A percentile compares a stretch with the other conserved stretches of the same genome.
Evolutionary conservation across 495 filamentous ascomycete genomes (phyloP).

Genomic region (Tricharina praecox): DNA sequence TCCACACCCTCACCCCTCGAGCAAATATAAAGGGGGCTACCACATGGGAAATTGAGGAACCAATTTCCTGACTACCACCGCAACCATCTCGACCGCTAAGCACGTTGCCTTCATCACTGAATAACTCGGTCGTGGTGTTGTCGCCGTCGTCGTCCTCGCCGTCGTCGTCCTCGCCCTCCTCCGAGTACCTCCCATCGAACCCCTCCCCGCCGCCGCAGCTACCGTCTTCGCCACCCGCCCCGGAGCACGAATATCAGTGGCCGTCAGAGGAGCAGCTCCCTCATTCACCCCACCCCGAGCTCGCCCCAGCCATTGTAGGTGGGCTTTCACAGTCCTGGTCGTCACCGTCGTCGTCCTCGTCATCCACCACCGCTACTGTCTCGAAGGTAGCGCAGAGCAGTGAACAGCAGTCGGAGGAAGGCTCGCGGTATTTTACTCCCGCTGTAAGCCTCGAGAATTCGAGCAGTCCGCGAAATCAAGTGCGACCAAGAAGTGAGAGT

Average conservation of each 20-base stretch:
- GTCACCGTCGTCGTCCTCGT: conserved; percentile 21
- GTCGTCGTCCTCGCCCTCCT: no score
- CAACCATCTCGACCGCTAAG: background rate
- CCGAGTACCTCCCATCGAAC: background rate
- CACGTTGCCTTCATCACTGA: conserved; percentile 1
- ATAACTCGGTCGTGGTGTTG: background rate
- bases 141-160: no score
- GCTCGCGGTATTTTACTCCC: conserved; percentile 24
- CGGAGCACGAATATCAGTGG: conserved; percentile 15
- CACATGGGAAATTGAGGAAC: background rate
- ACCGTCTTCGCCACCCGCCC: conserved; percentile 17
- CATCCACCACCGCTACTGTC: conserved; percentile 18
- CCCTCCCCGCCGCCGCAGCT: conserved; percentile 27
- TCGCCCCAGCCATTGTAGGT: conserved; percentile 21
- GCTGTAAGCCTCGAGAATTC: conserved; percentile 24
- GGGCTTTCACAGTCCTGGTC: conserved; percentile 22
- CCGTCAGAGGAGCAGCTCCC: no score
- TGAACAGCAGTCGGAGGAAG: conserved; percentile 13
- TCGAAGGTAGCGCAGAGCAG: conserved; percentile 11
- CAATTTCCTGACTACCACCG: no score
- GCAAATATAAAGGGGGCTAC: background rate
- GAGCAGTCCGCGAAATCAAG: conserved; percentile 16
- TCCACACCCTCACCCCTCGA: no score
- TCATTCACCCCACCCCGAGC: conserved; percentile 25
- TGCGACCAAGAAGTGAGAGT: conserved; percentile 9